Conservation (phyloP, 2,329 filamentous ascomycete genomes). For the Talaromyces sp. region DNA sequence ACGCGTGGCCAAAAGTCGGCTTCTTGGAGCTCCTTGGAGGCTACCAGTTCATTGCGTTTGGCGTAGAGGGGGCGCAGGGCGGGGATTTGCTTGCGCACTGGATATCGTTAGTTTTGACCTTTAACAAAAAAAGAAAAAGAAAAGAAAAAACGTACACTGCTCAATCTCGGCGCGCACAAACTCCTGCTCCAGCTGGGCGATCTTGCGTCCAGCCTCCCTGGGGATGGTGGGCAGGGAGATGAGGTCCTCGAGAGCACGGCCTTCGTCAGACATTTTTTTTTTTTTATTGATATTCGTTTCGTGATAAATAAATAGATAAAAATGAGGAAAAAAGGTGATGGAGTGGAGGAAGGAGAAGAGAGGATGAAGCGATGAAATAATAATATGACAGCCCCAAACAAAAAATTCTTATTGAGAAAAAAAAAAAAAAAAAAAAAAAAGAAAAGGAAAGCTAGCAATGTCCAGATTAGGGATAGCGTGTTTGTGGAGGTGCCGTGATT, state of each 20-base stretch:
- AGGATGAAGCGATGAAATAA: background rate
- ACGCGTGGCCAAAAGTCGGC: slow-evolving; percentile 94
- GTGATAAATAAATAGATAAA: background rate
- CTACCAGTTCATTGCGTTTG: slow-evolving; percentile 66
- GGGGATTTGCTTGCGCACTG: slow-evolving; percentile 69
- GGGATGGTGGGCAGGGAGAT: slow-evolving; percentile 29
- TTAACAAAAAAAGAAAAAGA: background rate
- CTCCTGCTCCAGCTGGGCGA: slow-evolving; percentile 74
- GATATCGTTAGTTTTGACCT: slow-evolving; percentile 10
- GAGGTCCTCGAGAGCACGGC: slow-evolving; percentile 31
- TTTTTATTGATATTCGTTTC: background rate
- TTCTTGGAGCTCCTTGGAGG: slow-evolving; percentile 53
- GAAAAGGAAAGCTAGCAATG: background rate
- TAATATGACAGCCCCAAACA: background rate
- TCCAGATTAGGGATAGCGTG: background rate
- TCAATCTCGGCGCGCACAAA: slow-evolving; percentile 81
- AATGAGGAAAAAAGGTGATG: background rate
- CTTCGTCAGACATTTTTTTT: slow-evolving; percentile 14
- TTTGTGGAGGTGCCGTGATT: background rate
- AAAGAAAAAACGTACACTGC: slow-evolving; percentile 59
- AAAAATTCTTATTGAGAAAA: background rate
- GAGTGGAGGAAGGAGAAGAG: background rate
- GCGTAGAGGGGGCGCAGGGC: slow-evolving; percentile 68
- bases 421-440: background rate
- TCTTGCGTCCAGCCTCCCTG: slow-evolving; percentile 53